Evolutionary conservation across 2,329 filamentous ascomycete species (phyloP).

Genomic region (Niveomyces coronatus): DNA sequence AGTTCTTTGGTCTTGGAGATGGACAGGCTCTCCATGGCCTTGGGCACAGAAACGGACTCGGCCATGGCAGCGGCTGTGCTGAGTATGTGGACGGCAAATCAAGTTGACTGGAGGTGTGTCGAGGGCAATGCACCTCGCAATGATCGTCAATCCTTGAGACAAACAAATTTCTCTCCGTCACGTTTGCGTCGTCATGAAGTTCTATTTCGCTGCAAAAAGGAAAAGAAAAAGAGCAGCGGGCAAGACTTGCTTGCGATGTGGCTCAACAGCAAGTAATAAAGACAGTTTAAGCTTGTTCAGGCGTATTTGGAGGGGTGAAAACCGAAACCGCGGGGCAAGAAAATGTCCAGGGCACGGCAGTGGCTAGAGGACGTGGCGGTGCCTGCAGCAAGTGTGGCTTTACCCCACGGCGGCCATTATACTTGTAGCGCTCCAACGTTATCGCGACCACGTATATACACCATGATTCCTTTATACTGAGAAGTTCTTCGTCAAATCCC

Average conservation of each 20-base stretch:
- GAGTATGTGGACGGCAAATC: conserved; percentile 1
- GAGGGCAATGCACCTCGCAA: not conserved
- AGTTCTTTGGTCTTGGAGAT: conserved; percentile 52
- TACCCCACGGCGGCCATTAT: no score
- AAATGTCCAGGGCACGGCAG: conserved; percentile 4
- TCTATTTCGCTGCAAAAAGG: no score
- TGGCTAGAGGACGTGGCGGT: conserved; percentile 8
- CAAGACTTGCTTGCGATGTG: conserved; percentile 1
- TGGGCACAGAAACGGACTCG: conserved; percentile 27
- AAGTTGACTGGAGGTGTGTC: not conserved
- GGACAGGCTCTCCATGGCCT: conserved; percentile 40
- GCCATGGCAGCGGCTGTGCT: conserved; percentile 31
- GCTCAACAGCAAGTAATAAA: no score
- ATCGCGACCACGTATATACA: no score
- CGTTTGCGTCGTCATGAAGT: no score
- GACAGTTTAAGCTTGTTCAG: no score
- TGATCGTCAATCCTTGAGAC: conserved; percentile 1
- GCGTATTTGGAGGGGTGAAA: conserved; percentile 11
- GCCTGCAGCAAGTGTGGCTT: not conserved
- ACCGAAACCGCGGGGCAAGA: conserved; percentile 10
- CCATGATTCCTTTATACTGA: no score
- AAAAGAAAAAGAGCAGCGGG: no score
- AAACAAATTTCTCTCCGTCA: not conserved
- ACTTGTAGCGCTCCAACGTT: no score
- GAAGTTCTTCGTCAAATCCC: no score